phyloP scores from a whole-genome alignment of 768 basidiomycete species.

The Agaricus blazei region DNA sequence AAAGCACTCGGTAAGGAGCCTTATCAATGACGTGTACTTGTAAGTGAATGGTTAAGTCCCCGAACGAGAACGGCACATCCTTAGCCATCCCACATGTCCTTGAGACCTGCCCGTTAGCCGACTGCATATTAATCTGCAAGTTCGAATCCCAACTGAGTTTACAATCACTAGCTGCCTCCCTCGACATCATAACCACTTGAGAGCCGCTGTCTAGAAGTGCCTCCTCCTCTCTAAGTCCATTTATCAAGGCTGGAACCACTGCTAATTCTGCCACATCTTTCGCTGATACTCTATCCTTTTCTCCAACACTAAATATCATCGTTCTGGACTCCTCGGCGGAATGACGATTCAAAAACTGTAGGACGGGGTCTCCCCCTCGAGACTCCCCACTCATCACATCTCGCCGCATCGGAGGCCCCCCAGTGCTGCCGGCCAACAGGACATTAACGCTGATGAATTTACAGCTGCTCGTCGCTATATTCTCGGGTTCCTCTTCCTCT shows the following conservation, averaged over 20 bases:
- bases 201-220: slow-evolving; percentile 18
- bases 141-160: slow-evolving; percentile 13
- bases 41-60: slow-evolving; percentile 16
- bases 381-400: too few relatives aligned
- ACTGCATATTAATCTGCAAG: slow-evolving; percentile 20
- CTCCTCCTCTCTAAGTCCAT: slow-evolving; percentile 14
- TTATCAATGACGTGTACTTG: slow-evolving; percentile 24
- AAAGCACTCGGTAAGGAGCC: slow-evolving; percentile 21
- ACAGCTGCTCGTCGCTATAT: too few relatives aligned
- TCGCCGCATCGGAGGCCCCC: too few relatives aligned
- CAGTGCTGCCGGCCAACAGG: too few relatives aligned
- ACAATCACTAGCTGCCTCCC: not conserved
- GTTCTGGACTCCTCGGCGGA: too few relatives aligned
- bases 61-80: slow-evolving; percentile 21
- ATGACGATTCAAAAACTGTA: too few relatives aligned
- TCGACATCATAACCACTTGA: slow-evolving; percentile 14
- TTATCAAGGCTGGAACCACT: slow-evolving; percentile 11
- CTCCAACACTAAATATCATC: too few relatives aligned
- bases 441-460: too few relatives aligned
- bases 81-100: slow-evolving; percentile 20
- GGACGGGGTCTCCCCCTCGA: too few relatives aligned
- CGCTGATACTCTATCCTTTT: not conserved
- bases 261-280: slow-evolving; percentile 7
- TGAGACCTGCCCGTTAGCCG: slow-evolving; percentile 19
- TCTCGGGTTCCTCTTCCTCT: too few relatives aligned